Evolutionary conservation across 2,329 filamentous ascomycete genomes (phyloP).

Genomic region (Diaporthe sp.): DNA sequence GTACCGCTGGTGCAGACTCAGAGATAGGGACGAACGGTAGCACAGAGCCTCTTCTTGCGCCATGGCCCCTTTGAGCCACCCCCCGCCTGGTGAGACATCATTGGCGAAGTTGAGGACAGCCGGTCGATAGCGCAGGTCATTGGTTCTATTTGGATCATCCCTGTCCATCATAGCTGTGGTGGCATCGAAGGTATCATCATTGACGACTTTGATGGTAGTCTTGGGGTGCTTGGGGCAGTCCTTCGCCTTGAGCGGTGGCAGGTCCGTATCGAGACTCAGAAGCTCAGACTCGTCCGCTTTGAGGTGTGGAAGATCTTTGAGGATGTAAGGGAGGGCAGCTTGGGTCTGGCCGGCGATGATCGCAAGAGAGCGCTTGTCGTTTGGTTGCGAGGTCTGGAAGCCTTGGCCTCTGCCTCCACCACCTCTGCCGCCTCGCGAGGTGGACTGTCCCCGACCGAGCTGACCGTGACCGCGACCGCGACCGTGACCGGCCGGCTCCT

Average conservation of each 20-base stretch:
- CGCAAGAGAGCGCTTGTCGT: constrained; percentile 44
- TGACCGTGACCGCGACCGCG: neutral
- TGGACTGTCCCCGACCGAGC: constrained; percentile 11
- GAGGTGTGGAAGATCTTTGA: constrained; percentile 54
- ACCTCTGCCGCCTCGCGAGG: constrained; percentile 18
- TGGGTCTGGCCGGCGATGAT: constrained; percentile 59
- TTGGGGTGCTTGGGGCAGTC: constrained; percentile 54
- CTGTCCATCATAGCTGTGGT: constrained; percentile 50
- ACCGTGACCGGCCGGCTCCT: neutral
- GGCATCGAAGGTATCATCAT: constrained; percentile 68
- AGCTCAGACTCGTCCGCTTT: constrained; percentile 50
- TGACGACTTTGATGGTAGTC: constrained; percentile 58
- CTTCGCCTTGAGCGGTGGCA: constrained; percentile 50
- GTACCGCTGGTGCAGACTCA: constrained; percentile 52
- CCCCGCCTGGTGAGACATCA: constrained; percentile 66
- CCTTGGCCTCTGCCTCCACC: constrained; percentile 38
- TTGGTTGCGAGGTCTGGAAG: neutral
- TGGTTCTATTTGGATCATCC: neutral
- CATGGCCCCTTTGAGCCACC: constrained; percentile 68
- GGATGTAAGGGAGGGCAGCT: constrained; percentile 56
- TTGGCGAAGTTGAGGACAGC: constrained; percentile 76
- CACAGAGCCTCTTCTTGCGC: constrained; percentile 79
- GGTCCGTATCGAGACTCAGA: constrained; percentile 46
- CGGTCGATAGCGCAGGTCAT: constrained; percentile 48
- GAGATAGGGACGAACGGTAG: constrained; percentile 67